A percentile compares a stretch with the other conserved stretches of the same genome.
Conservation (phyloP, 257 asterid genomes). For the Leonotis leonurus region DNA sequence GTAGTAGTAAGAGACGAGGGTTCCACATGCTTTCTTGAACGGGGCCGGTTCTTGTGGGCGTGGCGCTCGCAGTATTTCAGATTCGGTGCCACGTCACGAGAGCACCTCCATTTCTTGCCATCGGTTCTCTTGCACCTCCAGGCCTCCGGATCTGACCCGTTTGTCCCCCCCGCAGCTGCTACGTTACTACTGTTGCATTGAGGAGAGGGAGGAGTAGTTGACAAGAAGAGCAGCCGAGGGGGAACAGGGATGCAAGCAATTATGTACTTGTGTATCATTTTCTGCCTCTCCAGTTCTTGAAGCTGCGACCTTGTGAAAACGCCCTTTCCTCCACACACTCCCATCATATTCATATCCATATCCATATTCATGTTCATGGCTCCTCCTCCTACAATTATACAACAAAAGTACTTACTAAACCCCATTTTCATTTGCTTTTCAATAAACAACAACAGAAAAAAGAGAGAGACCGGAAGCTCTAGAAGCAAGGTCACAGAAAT, state of each 20-base stretch:
- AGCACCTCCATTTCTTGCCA: conserved; percentile 75
- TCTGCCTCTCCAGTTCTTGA: conserved; percentile 69
- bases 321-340: conserved; percentile 25
- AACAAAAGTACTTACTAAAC: not conserved
- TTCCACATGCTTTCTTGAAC: conserved; percentile 71
- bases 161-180: no score
- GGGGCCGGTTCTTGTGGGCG: conserved; percentile 36
- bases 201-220: conserved; percentile 21
- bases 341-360: not conserved
- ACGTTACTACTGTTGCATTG: conserved; percentile 27
- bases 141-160: conserved; percentile 58
- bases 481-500: not conserved
- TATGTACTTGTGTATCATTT: conserved; percentile 44
- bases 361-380: not conserved
- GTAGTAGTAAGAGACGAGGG: conserved; percentile 6
- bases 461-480: conserved; percentile 18
- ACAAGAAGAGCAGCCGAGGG: conserved; percentile 35
- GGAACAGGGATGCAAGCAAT: conserved; percentile 53
- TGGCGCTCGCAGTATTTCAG: conserved; percentile 52
- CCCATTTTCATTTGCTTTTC: no score
- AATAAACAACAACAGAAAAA: no score
- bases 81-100: conserved; percentile 40
- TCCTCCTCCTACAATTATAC: not conserved
- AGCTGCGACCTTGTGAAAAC: conserved; percentile 53
- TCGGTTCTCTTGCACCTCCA: conserved; percentile 77